These are phyloP conservation scores for Asterionellopsis glacialis DNA, from an alignment of 108 stramenopile species.

Conservation along the genomic window DNA sequence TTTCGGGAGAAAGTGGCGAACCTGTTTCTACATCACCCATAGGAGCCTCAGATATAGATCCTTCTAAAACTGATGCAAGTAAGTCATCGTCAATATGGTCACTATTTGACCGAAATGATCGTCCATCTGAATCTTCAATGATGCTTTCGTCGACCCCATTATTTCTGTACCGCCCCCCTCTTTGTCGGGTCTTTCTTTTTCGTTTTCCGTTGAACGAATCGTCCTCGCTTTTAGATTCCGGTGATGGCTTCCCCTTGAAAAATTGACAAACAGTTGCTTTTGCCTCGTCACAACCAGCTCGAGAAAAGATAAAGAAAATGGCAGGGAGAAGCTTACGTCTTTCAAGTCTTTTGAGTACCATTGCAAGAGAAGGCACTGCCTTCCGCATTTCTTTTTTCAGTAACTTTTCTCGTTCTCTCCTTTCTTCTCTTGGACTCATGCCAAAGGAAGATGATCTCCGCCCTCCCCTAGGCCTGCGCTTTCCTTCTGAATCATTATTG, in stretches of 20 bases:
- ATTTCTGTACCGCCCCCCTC: constrained; percentile 14
- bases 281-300: constrained; percentile 88
- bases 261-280: constrained; percentile 46
- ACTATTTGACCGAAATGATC: constrained; percentile 58
- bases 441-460: constrained; percentile 3
- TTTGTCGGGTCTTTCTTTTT: constrained; percentile 19
- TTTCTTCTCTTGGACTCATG: constrained; percentile 34
- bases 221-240: neutral
- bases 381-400: constrained; percentile 68
- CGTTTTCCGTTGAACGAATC: constrained; percentile 21
- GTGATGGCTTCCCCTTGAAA: constrained; percentile 38
- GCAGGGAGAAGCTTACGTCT: constrained; percentile 80
- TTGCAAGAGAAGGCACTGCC: constrained; percentile 53
- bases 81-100: constrained; percentile 34
- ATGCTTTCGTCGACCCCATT: constrained; percentile 1
- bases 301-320: constrained; percentile 90
- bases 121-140: constrained; percentile 48
- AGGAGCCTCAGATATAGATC: constrained; percentile 12
- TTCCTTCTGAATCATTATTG: constrained; percentile 12
- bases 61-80: constrained; percentile 38
- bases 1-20: constrained; percentile 47
- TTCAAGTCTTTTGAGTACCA: constrained; percentile 55
- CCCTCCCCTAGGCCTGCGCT: constrained; percentile 1
- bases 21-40: constrained; percentile 22
- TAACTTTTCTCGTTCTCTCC: constrained; percentile 56